Evolutionary conservation across 176 grass and related monocot species (phyloP), one percentile per base, ranked within the genome.

Genomic region (Ensete ventricosum): DNA sequence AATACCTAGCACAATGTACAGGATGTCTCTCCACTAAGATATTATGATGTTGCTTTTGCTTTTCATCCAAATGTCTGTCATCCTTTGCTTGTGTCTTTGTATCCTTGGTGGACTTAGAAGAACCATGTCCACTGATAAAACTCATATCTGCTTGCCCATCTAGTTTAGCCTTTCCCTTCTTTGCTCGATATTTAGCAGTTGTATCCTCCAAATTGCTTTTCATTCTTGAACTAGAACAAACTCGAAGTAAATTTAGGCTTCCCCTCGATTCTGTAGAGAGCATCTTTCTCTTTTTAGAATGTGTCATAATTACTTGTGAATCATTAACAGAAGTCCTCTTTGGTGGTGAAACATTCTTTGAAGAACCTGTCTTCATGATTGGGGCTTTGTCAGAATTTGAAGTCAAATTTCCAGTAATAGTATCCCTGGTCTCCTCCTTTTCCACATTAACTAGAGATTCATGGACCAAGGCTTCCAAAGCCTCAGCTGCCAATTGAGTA

Each of bases 401-500:
- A 14, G 14, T 79, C 14, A 24, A 77, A 79, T 55, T 66, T 77
- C 60, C 75, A 53, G 79, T 67, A 49, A 62, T 21, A 60, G 21
- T 52, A 78, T 83, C 23, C 78, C 71, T 62, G 79, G 24, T 83
- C 83, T 83, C 73, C 52, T 53, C 55, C 50, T 49, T 69, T 50
- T 82, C 74, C 71, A 34, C 72, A 87, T 81, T 81, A 83, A 78
- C 63, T 83, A 85, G 77, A 67, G 80, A 87, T 74, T 63, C 72
- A 85, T 88, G 83, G 53, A 79, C 69, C 80, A 92, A 53, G 49
- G 73, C 79, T 69, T 96, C 87, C 62, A 96, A 90, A 78, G 83
- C 89, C 92, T 92, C 89, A 27, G 75, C 66, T 84, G 89, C 90
- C 82, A 92, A 87, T 84, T 96, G 93, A 69, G 90, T 92, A 83